phyloP scores from a whole-genome alignment of 495 filamentous ascomycete genomes.

The Bacidia gigantensis region DNA sequence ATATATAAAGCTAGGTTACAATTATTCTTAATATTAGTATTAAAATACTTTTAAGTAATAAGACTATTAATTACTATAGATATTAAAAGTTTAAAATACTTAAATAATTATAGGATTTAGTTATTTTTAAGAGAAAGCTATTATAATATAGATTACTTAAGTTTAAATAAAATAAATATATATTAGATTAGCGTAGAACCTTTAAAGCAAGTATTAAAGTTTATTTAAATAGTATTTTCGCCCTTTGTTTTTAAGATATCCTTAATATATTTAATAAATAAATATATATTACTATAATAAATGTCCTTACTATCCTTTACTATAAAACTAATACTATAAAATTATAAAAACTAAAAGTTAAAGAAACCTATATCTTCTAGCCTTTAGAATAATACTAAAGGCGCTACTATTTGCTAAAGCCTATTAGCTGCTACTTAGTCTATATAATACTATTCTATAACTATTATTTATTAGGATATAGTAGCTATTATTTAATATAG shows the following conservation, averaged over 20 bases:
- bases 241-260: background rate
- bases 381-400: too few relatives aligned
- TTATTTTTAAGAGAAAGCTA: background rate
- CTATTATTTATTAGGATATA: too few relatives aligned
- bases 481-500: too few relatives aligned
- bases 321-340: background rate
- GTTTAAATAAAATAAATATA: background rate
- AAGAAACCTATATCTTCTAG: background rate
- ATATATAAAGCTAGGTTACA: background rate
- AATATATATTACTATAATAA: constrained; percentile 3
- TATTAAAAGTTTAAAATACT: background rate
- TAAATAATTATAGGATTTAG: background rate
- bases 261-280: constrained; percentile 3
- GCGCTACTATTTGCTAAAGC: too few relatives aligned
- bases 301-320: constrained; percentile 1
- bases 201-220: constrained; percentile 2
- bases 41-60: background rate
- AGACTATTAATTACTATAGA: background rate
- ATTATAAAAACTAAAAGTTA: background rate
- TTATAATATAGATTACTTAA: background rate
- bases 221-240: background rate
- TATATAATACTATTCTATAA: too few relatives aligned
- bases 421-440: too few relatives aligned
- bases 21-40: background rate
- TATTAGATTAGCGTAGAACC: background rate